These are phyloP conservation scores for Flaveria ramosissima DNA, from an alignment of 129 eudicot genomes.

Conservation along the genomic window DNA sequence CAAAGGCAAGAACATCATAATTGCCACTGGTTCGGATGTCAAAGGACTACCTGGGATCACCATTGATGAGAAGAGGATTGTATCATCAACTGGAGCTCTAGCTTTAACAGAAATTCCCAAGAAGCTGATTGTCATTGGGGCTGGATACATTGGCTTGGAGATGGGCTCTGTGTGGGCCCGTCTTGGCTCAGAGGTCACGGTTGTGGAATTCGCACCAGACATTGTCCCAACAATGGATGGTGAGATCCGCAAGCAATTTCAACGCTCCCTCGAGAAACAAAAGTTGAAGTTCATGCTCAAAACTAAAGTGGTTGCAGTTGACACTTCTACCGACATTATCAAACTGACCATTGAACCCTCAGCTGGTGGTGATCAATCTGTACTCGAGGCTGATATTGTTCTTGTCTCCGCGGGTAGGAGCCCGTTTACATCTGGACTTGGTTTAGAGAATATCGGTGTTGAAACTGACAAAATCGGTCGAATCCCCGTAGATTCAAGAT, in stretches of 20 bases:
- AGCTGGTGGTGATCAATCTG: conserved; percentile 79
- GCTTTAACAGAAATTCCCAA: conserved; percentile 25
- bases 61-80: conserved; percentile 29
- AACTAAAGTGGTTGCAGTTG: conserved; percentile 81
- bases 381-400: conserved; percentile 86
- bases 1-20: conserved; percentile 29
- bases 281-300: conserved; percentile 88
- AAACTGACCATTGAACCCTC: conserved; percentile 84
- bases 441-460: conserved; percentile 69
- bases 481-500: conserved; percentile 60
- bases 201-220: conserved; percentile 24
- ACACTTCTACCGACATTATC: conserved; percentile 53
- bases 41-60: conserved; percentile 34
- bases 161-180: conserved; percentile 34
- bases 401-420: conserved; percentile 85
- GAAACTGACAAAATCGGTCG: conserved; percentile 79
- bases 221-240: conserved; percentile 32
- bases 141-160: conserved; percentile 32
- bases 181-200: conserved; percentile 29
- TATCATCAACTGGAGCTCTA: conserved; percentile 29
- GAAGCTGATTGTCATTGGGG: conserved; percentile 26
- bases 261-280: conserved; percentile 89
- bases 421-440: conserved; percentile 77
- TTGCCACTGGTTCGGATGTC: conserved; percentile 32
- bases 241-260: conserved; percentile 54